phyloP scores from a whole-genome alignment of 805 yeast species.

The Lipomyces sp. region DNA sequence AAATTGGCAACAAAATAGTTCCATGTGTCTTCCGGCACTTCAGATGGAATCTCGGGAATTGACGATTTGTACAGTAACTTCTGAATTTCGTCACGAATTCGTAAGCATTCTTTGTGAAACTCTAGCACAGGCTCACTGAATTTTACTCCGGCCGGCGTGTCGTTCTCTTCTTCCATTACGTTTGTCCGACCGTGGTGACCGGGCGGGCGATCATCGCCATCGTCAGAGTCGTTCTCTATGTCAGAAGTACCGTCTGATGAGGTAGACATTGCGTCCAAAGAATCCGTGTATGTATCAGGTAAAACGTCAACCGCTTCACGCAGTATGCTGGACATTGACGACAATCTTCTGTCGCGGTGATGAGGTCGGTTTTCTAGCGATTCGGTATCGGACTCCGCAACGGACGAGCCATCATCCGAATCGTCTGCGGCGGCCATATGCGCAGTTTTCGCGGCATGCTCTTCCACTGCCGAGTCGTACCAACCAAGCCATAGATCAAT shows the following conservation, averaged over 20 bases:
- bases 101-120: slow-evolving; percentile 24
- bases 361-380: neutral
- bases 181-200: neutral
- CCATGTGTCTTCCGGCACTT: slow-evolving; percentile 26
- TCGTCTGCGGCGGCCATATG: slow-evolving; percentile 1
- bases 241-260: slow-evolving; percentile 1
- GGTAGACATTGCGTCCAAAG: slow-evolving; percentile 5
- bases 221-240: slow-evolving; percentile 7
- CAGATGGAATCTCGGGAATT: slow-evolving; percentile 27
- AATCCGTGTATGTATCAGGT: slow-evolving; percentile 17
- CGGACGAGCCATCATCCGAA: slow-evolving; percentile 1
- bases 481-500: slow-evolving; percentile 33
- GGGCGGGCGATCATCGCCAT: neutral
- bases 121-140: slow-evolving; percentile 12
- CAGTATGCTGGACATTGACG: neutral
- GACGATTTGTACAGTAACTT: slow-evolving; percentile 14
- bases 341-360: neutral
- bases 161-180: slow-evolving; percentile 8
- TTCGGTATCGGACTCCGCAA: neutral
- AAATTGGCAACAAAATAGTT: slow-evolving; percentile 21
- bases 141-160: slow-evolving; percentile 14
- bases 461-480: slow-evolving; percentile 16
- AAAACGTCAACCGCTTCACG: slow-evolving; percentile 1
- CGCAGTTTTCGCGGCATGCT: neutral
- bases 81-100: slow-evolving; percentile 24